Percentiles rank a stretch among this genome's conserved stretches.
phyloP scores from a whole-genome alignment of 441 rosid species.

The Gossypium davidsonii region DNA sequence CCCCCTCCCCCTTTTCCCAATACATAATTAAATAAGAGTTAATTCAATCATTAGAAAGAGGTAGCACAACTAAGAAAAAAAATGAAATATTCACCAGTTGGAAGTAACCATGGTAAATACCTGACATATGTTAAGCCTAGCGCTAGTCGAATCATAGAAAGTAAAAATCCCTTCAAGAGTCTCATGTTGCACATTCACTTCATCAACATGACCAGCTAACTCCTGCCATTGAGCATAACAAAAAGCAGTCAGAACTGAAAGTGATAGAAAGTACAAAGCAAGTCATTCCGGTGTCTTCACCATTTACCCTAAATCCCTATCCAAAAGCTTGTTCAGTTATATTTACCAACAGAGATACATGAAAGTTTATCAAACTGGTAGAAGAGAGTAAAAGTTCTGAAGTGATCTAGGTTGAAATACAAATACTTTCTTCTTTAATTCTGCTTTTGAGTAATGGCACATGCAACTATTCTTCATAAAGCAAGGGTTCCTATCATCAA shows the following conservation, averaged over 20 bases:
- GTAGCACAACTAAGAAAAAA: background rate
- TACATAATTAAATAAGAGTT: background rate
- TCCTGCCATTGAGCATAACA: conserved; percentile 48
- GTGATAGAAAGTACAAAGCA: background rate
- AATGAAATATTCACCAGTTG: background rate
- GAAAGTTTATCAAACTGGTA: background rate
- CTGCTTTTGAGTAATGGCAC: background rate
- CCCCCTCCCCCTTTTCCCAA: background rate
- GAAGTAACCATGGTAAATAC: conserved; percentile 25
- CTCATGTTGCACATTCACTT: conserved; percentile 74
- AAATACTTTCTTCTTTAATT: background rate
- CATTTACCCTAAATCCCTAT: background rate
- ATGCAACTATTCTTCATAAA: background rate
- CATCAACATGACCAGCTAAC: conserved; percentile 66
- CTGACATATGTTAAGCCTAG: conserved; percentile 85
- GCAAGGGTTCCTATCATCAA: background rate
- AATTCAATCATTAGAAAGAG: background rate
- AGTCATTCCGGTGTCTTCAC: background rate
- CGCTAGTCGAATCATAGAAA: conserved; percentile 73
- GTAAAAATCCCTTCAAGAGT: conserved; percentile 79
- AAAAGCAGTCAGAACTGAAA: background rate
- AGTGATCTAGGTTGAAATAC: background rate
- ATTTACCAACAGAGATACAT: background rate
- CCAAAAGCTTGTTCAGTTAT: background rate
- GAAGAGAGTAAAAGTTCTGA: background rate